Evolutionary conservation across 495 filamentous ascomycete species (phyloP).

Genomic region (Neurospora sp.): DNA sequence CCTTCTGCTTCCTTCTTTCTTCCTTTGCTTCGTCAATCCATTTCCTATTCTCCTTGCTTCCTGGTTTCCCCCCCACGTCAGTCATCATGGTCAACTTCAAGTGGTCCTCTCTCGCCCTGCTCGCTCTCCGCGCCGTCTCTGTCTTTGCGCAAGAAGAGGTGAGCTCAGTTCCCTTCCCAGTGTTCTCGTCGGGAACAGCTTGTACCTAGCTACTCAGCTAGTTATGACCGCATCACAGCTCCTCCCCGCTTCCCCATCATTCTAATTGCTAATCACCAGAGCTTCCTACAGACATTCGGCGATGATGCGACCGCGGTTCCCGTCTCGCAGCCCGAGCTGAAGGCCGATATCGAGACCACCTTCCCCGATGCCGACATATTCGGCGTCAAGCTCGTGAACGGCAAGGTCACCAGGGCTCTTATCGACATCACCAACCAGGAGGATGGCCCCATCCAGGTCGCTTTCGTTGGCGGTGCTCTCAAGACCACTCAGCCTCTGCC

Average conservation of each 20-base stretch:
- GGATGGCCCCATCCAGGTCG: constrained; percentile 59
- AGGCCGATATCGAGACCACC: constrained; percentile 61
- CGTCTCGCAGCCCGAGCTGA: constrained; percentile 46
- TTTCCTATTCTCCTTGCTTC: constrained; percentile 10
- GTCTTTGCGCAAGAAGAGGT: constrained; percentile 53
- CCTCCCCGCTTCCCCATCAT: background rate
- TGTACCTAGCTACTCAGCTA: background rate
- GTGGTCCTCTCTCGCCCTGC: constrained; percentile 58
- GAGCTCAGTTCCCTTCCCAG: constrained; percentile 28
- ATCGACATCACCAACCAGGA: constrained; percentile 80
- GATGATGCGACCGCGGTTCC: constrained; percentile 32
- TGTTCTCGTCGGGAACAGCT: constrained; percentile 9
- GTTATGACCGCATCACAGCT: constrained; percentile 3
- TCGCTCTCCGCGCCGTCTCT: constrained; percentile 57
- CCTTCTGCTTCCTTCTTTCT: constrained; percentile 1
- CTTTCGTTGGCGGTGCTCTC: constrained; percentile 70
- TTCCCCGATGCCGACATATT: constrained; percentile 90
- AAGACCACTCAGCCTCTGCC: constrained; percentile 40
- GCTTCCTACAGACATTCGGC: constrained; percentile 6
- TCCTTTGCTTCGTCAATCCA: constrained; percentile 3
- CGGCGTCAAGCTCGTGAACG: constrained; percentile 92
- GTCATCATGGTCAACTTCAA: constrained; percentile 62
- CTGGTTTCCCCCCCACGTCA: constrained; percentile 10
- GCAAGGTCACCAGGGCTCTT: constrained; percentile 72
- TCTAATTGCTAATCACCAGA: constrained; percentile 5